These are phyloP conservation scores for Opeltia flavorubescens DNA, from an alignment of 495 filamentous ascomycete species.

Conservation along the genomic window DNA sequence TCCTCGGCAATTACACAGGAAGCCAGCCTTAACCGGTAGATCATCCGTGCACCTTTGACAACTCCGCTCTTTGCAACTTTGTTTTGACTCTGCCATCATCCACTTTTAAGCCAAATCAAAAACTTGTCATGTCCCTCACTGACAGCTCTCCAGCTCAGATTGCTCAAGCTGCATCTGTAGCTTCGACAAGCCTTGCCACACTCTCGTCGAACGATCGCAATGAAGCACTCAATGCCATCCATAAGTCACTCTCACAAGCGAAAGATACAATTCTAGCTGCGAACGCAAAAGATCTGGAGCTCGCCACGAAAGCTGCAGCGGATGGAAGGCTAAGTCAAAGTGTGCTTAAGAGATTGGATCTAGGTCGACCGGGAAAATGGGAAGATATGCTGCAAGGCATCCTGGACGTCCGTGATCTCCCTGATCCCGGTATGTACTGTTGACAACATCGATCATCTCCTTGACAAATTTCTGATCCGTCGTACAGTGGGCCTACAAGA, in stretches of 20 bases:
- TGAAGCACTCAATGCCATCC: constrained; percentile 68
- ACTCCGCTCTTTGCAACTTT: no score
- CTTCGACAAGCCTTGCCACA: constrained; percentile 54
- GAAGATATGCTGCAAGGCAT: constrained; percentile 97
- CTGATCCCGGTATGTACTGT: constrained; percentile 62
- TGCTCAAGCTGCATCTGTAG: constrained; percentile 52
- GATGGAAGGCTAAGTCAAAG: constrained; percentile 66
- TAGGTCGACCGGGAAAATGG: constrained; percentile 77
- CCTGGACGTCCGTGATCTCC: constrained; percentile 69
- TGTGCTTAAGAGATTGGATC: constrained; percentile 79
- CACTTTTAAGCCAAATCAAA: no score
- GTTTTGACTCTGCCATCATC: no score
- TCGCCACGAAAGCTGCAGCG: constrained; percentile 55
- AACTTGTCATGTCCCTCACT: constrained; percentile 84
- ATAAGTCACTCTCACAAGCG: constrained; percentile 51
- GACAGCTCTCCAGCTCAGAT: constrained; percentile 51
- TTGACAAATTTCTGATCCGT: constrained; percentile 3
- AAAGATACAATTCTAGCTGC: constrained; percentile 68
- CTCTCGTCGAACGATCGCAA: constrained; percentile 55
- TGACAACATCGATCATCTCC: neutral
- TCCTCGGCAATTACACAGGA: no score
- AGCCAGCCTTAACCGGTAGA: no score
- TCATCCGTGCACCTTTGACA: no score
- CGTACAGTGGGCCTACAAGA: constrained; percentile 10
- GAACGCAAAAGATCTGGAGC: constrained; percentile 66